Conservation (phyloP, 495 filamentous ascomycete genomes). For the Terfezia claveryi region DNA sequence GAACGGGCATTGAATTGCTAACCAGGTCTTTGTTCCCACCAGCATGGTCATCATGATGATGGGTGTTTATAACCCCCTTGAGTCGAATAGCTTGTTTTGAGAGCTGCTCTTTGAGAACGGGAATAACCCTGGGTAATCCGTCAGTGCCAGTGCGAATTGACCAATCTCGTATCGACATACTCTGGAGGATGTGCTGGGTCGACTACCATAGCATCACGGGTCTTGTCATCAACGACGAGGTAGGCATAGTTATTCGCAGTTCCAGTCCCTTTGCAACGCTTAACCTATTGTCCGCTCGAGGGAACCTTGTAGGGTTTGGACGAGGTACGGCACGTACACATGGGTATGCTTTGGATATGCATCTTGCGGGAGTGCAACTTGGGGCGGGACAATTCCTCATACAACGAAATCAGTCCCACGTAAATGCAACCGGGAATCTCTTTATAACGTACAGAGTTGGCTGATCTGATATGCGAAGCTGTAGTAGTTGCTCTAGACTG, state of each 20-base stretch:
- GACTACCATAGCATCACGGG: slow-evolving; percentile 80
- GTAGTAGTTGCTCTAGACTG: background rate
- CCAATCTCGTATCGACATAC: slow-evolving; percentile 27
- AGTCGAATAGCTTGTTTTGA: slow-evolving; percentile 53
- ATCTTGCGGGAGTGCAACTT: slow-evolving; percentile 30
- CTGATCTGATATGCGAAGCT: background rate
- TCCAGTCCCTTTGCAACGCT: slow-evolving; percentile 46
- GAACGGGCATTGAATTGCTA: background rate
- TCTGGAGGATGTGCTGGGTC: slow-evolving; percentile 85
- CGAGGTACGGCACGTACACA: slow-evolving; percentile 46
- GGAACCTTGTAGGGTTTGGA: background rate
- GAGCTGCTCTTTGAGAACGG: slow-evolving; percentile 53
- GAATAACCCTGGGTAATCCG: slow-evolving; percentile 41
- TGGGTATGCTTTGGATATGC: slow-evolving; percentile 95
- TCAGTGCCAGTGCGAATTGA: background rate
- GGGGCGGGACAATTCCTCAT: background rate
- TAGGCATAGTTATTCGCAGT: slow-evolving; percentile 92
- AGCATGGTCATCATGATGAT: slow-evolving; percentile 83
- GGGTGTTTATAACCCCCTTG: slow-evolving; percentile 80
- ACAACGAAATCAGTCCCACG: background rate
- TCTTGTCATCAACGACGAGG: slow-evolving; percentile 72
- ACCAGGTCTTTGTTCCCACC: slow-evolving; percentile 49
- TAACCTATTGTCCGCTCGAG: slow-evolving; percentile 2
- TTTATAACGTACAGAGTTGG: background rate
- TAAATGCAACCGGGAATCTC: background rate